A percentile compares a stretch with the other conserved stretches of the same genome.
Conservation (phyloP, 2,329 filamentous ascomycete species). For the Exophiala bonariae region DNA sequence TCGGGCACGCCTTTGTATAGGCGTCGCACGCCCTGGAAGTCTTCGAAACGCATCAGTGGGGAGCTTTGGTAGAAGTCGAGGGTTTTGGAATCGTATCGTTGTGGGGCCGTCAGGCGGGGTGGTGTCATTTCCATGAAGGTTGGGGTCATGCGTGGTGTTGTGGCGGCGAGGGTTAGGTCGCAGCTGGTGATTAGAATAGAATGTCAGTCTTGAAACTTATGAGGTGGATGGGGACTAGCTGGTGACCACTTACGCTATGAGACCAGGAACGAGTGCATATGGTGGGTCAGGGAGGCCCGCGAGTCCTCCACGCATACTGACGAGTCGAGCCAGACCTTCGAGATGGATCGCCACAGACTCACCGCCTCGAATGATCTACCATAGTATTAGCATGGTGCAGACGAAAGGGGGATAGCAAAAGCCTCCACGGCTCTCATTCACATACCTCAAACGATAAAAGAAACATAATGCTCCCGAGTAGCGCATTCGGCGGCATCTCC, state of each 20-base stretch:
- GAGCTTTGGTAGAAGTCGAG: slow-evolving; percentile 8
- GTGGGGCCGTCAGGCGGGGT: background rate
- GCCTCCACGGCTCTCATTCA: too few relatives aligned
- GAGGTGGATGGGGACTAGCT: too few relatives aligned
- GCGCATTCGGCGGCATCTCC: background rate
- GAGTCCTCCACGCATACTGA: background rate
- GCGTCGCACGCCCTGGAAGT: background rate
- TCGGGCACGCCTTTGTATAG: slow-evolving; percentile 2
- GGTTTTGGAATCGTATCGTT: background rate
- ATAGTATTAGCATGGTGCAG: too few relatives aligned
- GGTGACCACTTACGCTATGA: slow-evolving; percentile 10
- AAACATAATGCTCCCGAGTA: slow-evolving; percentile 5
- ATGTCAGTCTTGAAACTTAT: too few relatives aligned
- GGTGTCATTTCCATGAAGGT: background rate
- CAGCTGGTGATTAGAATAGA: slow-evolving; percentile 4
- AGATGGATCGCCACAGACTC: slow-evolving; percentile 4
- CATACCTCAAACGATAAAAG: slow-evolving; percentile 10
- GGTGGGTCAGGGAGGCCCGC: background rate
- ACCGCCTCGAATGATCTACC: slow-evolving; percentile 9
- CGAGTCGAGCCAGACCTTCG: slow-evolving; percentile 6
- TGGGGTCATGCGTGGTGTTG: background rate
- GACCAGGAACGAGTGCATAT: slow-evolving; percentile 1
- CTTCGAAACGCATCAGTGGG: slow-evolving; percentile 3
- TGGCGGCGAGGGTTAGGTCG: slow-evolving; percentile 10
- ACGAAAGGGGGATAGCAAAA: too few relatives aligned